phyloP scores from a whole-genome alignment of 768 basidiomycete genomes.

The Termitomyces sp. region DNA sequence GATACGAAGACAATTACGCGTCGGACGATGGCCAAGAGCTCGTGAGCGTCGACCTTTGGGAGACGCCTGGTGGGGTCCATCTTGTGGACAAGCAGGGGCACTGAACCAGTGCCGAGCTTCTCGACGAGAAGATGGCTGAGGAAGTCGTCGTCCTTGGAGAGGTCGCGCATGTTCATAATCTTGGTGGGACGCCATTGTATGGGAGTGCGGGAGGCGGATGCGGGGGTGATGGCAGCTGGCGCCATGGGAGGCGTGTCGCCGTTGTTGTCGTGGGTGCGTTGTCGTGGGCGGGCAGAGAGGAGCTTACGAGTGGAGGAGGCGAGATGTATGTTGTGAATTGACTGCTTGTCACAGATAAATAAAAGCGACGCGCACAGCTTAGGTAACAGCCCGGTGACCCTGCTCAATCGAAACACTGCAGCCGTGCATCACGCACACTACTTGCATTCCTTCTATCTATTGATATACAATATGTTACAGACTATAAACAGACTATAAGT shows the following conservation, averaged over 20 bases:
- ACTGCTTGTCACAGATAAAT: conserved; percentile 12
- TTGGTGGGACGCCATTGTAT: conserved; percentile 76
- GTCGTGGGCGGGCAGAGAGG: conserved; percentile 13
- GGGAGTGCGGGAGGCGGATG: conserved; percentile 20
- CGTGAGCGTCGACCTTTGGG: conserved; percentile 66
- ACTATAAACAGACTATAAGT: background rate
- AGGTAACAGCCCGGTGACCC: conserved; percentile 12
- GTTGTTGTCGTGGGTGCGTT: conserved; percentile 14
- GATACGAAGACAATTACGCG: conserved; percentile 49
- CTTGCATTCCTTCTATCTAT: background rate
- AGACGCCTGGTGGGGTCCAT: conserved; percentile 77
- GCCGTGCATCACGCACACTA: conserved; percentile 10
- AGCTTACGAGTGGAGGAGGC: background rate
- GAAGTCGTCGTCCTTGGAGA: conserved; percentile 88
- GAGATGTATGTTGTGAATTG: conserved; percentile 3
- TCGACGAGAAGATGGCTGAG: conserved; percentile 86
- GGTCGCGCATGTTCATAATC: conserved; percentile 88
- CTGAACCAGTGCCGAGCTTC: conserved; percentile 74
- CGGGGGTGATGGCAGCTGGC: conserved; percentile 20
- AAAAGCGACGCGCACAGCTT: conserved; percentile 19
- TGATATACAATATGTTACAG: conserved; percentile 4
- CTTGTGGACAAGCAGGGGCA: conserved; percentile 84
- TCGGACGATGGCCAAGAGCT: conserved; percentile 67
- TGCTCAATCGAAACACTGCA: conserved; percentile 1
- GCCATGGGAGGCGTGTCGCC: conserved; percentile 22